Evolutionary conservation across 495 filamentous ascomycete species (phyloP), one percentile per base, ranked within the genome.

Genomic region (Neurospora sublineolata): DNA sequence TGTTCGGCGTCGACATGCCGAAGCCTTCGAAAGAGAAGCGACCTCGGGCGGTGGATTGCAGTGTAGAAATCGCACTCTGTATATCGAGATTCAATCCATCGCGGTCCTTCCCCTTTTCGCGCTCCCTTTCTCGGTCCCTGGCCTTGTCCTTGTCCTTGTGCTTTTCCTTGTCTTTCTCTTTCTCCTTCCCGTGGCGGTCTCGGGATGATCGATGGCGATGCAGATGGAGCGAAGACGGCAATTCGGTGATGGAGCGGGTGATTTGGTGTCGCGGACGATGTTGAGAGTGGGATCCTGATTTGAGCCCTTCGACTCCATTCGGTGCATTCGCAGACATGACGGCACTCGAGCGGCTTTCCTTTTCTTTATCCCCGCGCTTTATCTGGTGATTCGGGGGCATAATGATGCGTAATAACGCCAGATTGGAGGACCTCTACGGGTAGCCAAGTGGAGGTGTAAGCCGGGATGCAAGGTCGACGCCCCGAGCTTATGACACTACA

Each of bases 221-320:
- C 42, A 80, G 77, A 70, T 80, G 82, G 73, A 84, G 79, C n/a
- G 85, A 79, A 39, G 82, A 80, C 39, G 85, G 84, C 68, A 85
- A 75, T 72, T 88, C 84, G 68, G 82, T 81, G 68, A 86, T 84
- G 40, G 85, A 86, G 12, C 83, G 82, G 68, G 79, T 81, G 60
- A 85, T 79, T 71, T 84, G 81, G 72, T 87, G 85, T 60, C 82
- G 80, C 46, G 83, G 81, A 64, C 80, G 82, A 37, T 80, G 77
- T 68, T 82, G 79, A 64, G 52, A 30, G 52, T 64, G 52, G 33
- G 82, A 80, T 67, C 78, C 75, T 23, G 77, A 67, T 68, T 76
- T 79, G 23, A 73, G 30, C 44, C 67, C 68, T 33, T 80, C 79
- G 69, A 68, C 74, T 73, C 80, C 80, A 79, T 82, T 80, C 69